Evolutionary conservation across 192 early-diverging fungal genomes (phyloP), one percentile per base, ranked within the genome.

Genomic region (Umbelopsis isabellina): DNA sequence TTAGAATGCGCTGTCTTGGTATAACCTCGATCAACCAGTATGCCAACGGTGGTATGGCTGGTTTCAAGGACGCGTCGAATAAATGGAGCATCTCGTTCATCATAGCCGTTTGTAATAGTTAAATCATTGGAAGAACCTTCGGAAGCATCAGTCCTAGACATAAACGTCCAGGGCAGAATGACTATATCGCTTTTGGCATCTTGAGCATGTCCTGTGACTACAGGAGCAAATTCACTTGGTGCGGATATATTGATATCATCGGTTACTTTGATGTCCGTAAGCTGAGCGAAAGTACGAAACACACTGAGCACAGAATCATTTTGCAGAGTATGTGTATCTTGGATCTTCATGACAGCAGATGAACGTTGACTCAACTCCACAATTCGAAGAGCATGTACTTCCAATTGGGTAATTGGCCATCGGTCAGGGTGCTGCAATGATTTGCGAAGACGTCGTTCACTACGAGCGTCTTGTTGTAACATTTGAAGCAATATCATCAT

Each of bases 221-320:
- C 85, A 20, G 84, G 76, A 22, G 88, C 85, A 82, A 94, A 96
- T 46, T 92, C 90, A 46, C 87, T 82, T 13, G 79, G 78, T 12
- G 86, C 73, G 13, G 85, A 75, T 30, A 95, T 79, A 18, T 78
- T 77, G 55, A 98, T 76, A 9, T 84, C 77, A 3, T 91, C 85
- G 8, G 81, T 77, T 37, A 96, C 79, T 1, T 74, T 74, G 50
- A 95, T 84, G 12, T 86, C 82, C 76, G 88, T 91, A 12, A 96
- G 79, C 35, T 84, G 87, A 22, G 90, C 91, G 80, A 97, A 94
- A 0, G 92, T 90, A 2, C 92, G 79, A 77, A 98, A 90, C 46
- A 95, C 90, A 37, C 86, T 91, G 75, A 98, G 77, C 15, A 94
- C 83, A 0, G 94, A 86, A 70, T 97, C 96, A 9, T 79, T 76